These are phyloP conservation scores for Suillus occidentalis DNA, from an alignment of 768 basidiomycete genomes.

Conservation along the genomic window DNA sequence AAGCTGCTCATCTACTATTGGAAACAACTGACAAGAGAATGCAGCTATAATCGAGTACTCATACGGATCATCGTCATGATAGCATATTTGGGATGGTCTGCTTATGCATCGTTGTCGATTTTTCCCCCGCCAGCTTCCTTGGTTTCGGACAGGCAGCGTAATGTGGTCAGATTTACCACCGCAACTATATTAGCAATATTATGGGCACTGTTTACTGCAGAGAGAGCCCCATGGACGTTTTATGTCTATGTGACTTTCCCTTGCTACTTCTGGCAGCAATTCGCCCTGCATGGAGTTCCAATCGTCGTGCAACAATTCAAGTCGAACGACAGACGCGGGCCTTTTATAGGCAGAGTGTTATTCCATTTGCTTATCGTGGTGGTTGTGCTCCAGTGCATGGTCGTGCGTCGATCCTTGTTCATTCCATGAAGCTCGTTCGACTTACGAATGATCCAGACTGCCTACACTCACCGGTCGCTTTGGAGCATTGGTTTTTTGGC, in stretches of 20 bases:
- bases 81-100: conserved; percentile 80
- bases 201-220: conserved; percentile 56
- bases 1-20: neutral
- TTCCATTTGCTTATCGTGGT: conserved; percentile 32
- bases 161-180: conserved; percentile 21
- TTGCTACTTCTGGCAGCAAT: conserved; percentile 72
- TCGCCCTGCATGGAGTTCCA: conserved; percentile 31
- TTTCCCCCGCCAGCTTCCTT: conserved; percentile 33
- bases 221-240: conserved; percentile 68
- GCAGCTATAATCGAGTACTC: conserved; percentile 69
- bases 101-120: conserved; percentile 60
- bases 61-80: conserved; percentile 67
- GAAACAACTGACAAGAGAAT: conserved; percentile 11
- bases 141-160: conserved; percentile 12
- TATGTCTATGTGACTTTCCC: conserved; percentile 78
- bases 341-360: neutral
- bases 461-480: conserved; percentile 67
- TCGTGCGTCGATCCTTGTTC: conserved; percentile 46
- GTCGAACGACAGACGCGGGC: neutral
- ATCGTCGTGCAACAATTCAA: conserved; percentile 10
- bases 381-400: conserved; percentile 62
- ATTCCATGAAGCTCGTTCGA: neutral
- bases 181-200: conserved; percentile 36
- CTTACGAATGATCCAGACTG: conserved; percentile 43
- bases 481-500: conserved; percentile 68